phyloP scores from a whole-genome alignment of 2,329 filamentous ascomycete species.

The Ceratocystis destructans region DNA sequence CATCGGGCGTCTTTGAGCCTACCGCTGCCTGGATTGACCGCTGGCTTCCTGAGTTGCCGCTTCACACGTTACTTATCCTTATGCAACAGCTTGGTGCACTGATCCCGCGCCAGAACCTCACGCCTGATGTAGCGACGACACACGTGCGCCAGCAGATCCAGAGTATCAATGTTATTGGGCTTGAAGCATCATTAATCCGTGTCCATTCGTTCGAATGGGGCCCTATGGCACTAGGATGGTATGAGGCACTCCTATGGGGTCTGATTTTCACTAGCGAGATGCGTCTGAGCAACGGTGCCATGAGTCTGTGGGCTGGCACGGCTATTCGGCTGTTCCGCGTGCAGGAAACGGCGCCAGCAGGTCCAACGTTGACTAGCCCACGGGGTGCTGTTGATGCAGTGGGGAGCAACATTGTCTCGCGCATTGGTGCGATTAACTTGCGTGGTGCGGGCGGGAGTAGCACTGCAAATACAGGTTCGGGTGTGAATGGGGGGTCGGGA shows the following conservation, averaged over 20 bases:
- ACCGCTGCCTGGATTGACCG: slow-evolving; percentile 77
- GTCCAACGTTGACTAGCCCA: slow-evolving; percentile 70
- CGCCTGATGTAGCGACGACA: slow-evolving; percentile 31
- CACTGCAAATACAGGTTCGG: not conserved
- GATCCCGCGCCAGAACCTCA: slow-evolving; percentile 38
- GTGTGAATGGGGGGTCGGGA: not conserved
- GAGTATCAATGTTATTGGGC: slow-evolving; percentile 49
- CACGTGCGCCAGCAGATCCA: slow-evolving; percentile 42
- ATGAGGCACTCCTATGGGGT: slow-evolving; percentile 86
- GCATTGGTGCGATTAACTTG: slow-evolving; percentile 71
- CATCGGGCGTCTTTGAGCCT: slow-evolving; percentile 53
- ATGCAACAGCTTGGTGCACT: slow-evolving; percentile 52
- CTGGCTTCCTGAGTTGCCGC: slow-evolving; percentile 81
- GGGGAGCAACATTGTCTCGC: slow-evolving; percentile 73
- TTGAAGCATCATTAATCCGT: slow-evolving; percentile 60
- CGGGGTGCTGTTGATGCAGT: slow-evolving; percentile 87
- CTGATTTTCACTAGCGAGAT: slow-evolving; percentile 86
- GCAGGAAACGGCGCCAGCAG: slow-evolving; percentile 66
- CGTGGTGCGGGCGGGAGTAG: slow-evolving; percentile 30
- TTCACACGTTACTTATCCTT: slow-evolving; percentile 71
- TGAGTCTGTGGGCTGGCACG: slow-evolving; percentile 71
- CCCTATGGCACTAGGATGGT: slow-evolving; percentile 80
- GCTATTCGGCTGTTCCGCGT: slow-evolving; percentile 78
- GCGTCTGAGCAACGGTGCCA: slow-evolving; percentile 74
- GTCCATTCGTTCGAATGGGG: slow-evolving; percentile 95